Percentiles rank a stretch among this genome's conserved stretches.
Evolutionary conservation across 768 basidiomycete species (phyloP).

Genomic region (Butyriboletus loyo): DNA sequence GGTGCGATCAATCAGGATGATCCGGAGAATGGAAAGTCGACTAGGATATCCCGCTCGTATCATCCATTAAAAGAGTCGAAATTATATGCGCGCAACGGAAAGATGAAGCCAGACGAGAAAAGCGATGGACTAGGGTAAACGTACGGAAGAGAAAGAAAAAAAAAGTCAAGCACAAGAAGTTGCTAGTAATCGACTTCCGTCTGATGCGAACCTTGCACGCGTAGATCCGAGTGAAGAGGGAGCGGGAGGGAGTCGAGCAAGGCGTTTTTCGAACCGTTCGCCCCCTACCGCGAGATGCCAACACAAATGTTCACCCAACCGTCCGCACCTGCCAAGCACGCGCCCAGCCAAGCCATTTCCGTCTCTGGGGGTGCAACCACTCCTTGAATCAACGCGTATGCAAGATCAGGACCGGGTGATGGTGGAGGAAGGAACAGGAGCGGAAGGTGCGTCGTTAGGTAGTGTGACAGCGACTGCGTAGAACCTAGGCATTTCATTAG

Average conservation of each 20-base stretch:
- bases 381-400: conserved; percentile 82
- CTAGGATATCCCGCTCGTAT: conserved; percentile 6
- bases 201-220: neutral
- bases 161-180: neutral
- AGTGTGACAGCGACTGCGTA: conserved; percentile 64
- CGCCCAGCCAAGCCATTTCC: conserved; percentile 93
- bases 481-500: conserved; percentile 47
- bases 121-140: conserved; percentile 3
- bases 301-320: conserved; percentile 94
- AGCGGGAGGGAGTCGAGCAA: neutral
- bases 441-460: conserved; percentile 72
- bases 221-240: neutral
- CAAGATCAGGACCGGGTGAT: conserved; percentile 48
- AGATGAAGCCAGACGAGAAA: neutral
- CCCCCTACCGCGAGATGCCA: conserved; percentile 43
- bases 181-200: neutral
- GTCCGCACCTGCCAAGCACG: conserved; percentile 88
- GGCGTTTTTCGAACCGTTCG: neutral
- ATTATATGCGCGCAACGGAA: conserved; percentile 9
- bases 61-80: conserved; percentile 15
- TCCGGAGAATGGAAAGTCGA: neutral
- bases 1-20: neutral
- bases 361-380: conserved; percentile 78
- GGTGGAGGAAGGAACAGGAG: conserved; percentile 67
- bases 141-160: neutral